A percentile compares a stretch with the other conserved stretches of the same genome.
phyloP scores from a whole-genome alignment of 2,329 filamentous ascomycete genomes.

The Niveomyces coronatus region DNA sequence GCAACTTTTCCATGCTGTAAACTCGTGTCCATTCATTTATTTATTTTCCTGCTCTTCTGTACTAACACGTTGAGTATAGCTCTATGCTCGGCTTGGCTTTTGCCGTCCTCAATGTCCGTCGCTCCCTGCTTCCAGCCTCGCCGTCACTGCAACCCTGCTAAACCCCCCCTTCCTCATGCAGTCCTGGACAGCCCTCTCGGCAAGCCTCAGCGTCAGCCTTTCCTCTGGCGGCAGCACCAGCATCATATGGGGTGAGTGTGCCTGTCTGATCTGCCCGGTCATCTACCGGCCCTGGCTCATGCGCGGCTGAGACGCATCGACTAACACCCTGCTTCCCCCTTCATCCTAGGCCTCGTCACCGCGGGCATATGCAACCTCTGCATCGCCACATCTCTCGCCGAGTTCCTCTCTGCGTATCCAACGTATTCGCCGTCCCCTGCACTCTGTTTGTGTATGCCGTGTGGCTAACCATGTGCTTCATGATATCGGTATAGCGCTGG shows the following conservation, averaged over 20 bases:
- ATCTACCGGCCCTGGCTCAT: neutral
- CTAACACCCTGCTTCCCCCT: too few relatives aligned
- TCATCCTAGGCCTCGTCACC: slow-evolving; percentile 18
- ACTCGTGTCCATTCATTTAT: neutral
- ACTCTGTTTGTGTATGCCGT: neutral
- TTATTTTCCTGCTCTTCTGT: neutral
- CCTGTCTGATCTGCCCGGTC: neutral
- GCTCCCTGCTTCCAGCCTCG: neutral
- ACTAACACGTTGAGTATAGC: slow-evolving; percentile 1
- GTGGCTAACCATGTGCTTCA: neutral
- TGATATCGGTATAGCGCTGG: slow-evolving; percentile 28
- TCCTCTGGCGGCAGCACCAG: slow-evolving; percentile 58
- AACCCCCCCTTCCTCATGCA: slow-evolving; percentile 1
- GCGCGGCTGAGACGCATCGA: neutral
- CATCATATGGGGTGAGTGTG: slow-evolving; percentile 54
- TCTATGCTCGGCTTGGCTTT: slow-evolving; percentile 34
- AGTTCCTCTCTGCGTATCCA: slow-evolving; percentile 55
- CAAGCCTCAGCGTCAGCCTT: slow-evolving; percentile 37
- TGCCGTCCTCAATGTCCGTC: slow-evolving; percentile 31
- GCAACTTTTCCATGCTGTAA: slow-evolving; percentile 18
- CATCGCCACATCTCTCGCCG: slow-evolving; percentile 55
- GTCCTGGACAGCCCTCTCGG: slow-evolving; percentile 36
- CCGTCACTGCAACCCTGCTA: neutral
- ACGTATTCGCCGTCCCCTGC: slow-evolving; percentile 20
- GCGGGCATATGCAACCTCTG: slow-evolving; percentile 25